A percentile compares a stretch with the other conserved stretches of the same genome.
Evolutionary conservation across 257 asterid genomes (phyloP).

Genomic region (Ehretia macrophylla): DNA sequence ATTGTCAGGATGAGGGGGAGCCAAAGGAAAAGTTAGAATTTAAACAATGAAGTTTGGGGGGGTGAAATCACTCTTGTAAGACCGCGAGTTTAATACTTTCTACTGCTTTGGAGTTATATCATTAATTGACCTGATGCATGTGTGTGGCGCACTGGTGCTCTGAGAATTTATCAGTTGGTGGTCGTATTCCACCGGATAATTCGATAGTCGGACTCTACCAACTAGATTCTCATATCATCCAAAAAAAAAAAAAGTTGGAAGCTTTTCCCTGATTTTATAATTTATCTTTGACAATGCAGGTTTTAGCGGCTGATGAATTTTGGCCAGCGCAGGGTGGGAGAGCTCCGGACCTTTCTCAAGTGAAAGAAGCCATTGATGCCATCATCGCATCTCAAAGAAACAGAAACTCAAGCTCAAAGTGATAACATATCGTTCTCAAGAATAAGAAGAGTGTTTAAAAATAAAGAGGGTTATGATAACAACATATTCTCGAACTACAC

Average conservation of each 20-base stretch:
- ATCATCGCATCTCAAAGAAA: constrained; percentile 77
- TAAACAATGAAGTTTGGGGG: no score
- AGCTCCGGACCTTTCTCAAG: constrained; percentile 84
- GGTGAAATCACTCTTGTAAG: no score
- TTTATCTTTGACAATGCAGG: constrained; percentile 30
- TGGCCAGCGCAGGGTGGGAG: constrained; percentile 94
- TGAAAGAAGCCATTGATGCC: constrained; percentile 82
- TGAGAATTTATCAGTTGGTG: no score
- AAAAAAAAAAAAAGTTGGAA: no score
- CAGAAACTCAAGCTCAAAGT: constrained; percentile 34
- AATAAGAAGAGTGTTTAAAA: not conserved
- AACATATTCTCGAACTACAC: not conserved
- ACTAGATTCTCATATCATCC: no score
- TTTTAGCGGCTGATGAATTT: constrained; percentile 86
- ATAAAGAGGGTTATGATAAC: not conserved
- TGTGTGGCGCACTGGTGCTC: no score
- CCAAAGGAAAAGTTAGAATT: not conserved
- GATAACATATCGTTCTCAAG: not conserved
- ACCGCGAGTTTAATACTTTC: no score
- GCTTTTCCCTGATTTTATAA: not conserved
- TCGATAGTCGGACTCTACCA: no score
- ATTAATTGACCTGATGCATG: no score
- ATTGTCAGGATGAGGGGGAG: not conserved
- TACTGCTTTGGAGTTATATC: no score
- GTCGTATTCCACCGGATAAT: no score